A percentile compares a stretch with the other conserved stretches of the same genome.
phyloP scores from a whole-genome alignment of 1,284 basidiomycete species.

The Heimioporus punctisporus region DNA sequence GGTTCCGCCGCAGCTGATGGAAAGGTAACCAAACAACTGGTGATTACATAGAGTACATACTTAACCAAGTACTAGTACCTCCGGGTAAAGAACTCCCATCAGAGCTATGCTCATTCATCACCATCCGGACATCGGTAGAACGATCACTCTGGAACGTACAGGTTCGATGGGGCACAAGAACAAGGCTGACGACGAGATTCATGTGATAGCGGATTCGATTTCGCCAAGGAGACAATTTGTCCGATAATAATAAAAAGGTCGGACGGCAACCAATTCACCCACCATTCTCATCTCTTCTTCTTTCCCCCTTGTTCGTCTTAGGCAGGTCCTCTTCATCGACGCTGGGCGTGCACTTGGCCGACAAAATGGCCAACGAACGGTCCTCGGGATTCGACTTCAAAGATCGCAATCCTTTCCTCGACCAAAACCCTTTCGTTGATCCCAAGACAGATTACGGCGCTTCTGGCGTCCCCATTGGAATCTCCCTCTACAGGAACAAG shows the following conservation, averaged over 20 bases:
- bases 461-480: slow-evolving; percentile 15
- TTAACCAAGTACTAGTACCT: too few relatives aligned
- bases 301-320: slow-evolving; percentile 39
- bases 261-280: slow-evolving; percentile 4
- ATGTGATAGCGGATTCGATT: neutral
- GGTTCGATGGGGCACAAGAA: too few relatives aligned
- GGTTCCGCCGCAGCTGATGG: too few relatives aligned
- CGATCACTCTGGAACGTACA: too few relatives aligned
- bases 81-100: too few relatives aligned
- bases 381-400: slow-evolving; percentile 74
- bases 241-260: slow-evolving; percentile 6
- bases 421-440: slow-evolving; percentile 48
- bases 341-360: slow-evolving; percentile 24
- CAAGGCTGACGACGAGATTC: neutral
- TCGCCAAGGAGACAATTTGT: slow-evolving; percentile 9
- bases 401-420: slow-evolving; percentile 55
- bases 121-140: too few relatives aligned
- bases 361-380: slow-evolving; percentile 43
- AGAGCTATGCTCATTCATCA: too few relatives aligned
- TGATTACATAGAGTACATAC: too few relatives aligned
- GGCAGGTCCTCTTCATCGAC: slow-evolving; percentile 51
- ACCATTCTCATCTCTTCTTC: neutral
- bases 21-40: too few relatives aligned
- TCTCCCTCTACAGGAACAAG: slow-evolving; percentile 74
- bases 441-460: slow-evolving; percentile 20